Evolutionary conservation across 805 yeast genomes (phyloP).

Genomic region (Torulaspora gathmanii): DNA sequence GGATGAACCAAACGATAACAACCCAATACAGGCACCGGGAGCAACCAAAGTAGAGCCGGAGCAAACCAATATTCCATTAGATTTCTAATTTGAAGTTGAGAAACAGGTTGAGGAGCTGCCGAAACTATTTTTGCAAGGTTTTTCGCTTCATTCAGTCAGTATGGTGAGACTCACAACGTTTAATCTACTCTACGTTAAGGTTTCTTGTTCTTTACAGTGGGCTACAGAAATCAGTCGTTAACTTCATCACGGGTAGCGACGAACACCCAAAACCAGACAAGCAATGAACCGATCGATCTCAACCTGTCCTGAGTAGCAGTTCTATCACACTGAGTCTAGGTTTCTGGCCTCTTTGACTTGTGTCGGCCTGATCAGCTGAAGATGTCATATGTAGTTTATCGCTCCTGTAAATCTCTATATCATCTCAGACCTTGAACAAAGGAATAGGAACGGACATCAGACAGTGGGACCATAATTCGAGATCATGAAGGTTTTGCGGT

Average conservation of each 20-base stretch:
- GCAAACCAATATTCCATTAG: constrained; percentile 11
- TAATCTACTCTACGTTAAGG: too few species aligned
- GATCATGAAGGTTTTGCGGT: constrained; percentile 49
- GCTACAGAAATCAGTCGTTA: too few species aligned
- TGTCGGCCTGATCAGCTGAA: neutral
- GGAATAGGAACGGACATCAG: neutral
- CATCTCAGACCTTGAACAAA: neutral
- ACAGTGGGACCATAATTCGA: neutral
- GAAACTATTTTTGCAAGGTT: too few species aligned
- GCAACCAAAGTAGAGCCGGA: neutral
- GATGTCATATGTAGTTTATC: neutral
- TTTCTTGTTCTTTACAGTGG: too few species aligned
- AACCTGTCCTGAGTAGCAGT: too few species aligned
- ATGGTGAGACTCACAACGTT: too few species aligned
- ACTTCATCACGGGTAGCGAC: too few species aligned
- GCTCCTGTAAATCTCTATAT: neutral
- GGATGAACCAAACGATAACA: constrained; percentile 33
- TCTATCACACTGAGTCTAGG: too few species aligned
- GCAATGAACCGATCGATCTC: too few species aligned
- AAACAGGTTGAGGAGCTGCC: too few species aligned
- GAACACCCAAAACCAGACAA: too few species aligned
- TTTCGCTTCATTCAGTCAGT: too few species aligned
- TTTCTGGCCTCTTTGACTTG: neutral
- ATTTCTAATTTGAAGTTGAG: constrained; percentile 3
- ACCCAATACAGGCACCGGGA: neutral